Base-by-base conservation (phyloP, 257 asterid species). In the Ilex asprella region DNA sequence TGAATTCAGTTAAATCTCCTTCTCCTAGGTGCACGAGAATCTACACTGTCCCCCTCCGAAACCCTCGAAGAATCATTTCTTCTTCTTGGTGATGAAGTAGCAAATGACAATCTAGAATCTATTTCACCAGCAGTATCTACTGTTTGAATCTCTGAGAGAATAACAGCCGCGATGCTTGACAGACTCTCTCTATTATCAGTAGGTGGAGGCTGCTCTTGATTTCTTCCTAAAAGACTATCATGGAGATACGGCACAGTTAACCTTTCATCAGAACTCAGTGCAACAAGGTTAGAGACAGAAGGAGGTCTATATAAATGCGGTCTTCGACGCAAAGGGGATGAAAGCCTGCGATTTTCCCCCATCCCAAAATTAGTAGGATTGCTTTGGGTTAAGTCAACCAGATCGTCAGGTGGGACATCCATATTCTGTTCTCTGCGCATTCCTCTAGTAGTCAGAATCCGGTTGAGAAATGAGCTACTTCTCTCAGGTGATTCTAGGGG, bases 91-190 rank as follows among this genome's bases (percentile, higher is more conserved):
- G 99, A 86, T 6, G 89, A 84, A 9, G 97, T 89, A 5, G 97
- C 85, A 2, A 82, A 79, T 2, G 99, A 82, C 47, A 89, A 94
- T 0, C 79, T 86, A 21, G 99, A 93, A 69, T 89, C 95, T 16
- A 87, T 89, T 65, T 93, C 99, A 10, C 86, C 67, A 3, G 96
- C 94, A 46, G 89, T 93, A 55, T 93, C 99, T 59, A 89, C 69
- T 2, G 99, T 93, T 61, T 87, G 96, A 64, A 95, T 85, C 84
- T 90, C 99, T 0, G 99, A 93, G 58, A 87, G 99, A 72, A 93
- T 89, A 32, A 85, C 96, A 57, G 99, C 99, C 50, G 99, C 99
- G 57, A 93, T 87, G 73, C 99, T 93, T 3, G 99, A 93, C 10
- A 89, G 75, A 1, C 96, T 87, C 63, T 87, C 96, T 79, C 99